phyloP scores from a whole-genome alignment of 139 green algal species.

The Trebouxia sp. region DNA sequence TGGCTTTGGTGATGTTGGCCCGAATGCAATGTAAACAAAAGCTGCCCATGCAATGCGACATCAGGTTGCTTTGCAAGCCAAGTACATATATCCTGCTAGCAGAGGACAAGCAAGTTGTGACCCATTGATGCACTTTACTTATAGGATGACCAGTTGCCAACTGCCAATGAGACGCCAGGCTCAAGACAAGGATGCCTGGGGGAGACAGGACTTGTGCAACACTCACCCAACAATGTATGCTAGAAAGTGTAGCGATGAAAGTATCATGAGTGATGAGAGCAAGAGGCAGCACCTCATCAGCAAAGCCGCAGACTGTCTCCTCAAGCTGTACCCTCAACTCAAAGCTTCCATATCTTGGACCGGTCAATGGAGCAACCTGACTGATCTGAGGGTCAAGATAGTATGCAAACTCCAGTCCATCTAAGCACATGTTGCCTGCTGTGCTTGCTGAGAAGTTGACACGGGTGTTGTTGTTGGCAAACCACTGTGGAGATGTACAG shows the following conservation, averaged over 20 bases:
- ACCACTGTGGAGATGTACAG: not conserved
- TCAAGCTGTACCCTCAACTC: slow-evolving; percentile 22
- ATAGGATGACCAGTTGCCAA: too few relatives aligned
- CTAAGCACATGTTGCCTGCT: not conserved
- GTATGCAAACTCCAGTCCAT: not conserved
- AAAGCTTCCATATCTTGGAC: slow-evolving; percentile 39
- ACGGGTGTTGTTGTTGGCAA: not conserved
- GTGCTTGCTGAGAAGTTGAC: not conserved
- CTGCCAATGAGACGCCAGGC: too few relatives aligned
- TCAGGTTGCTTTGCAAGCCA: too few relatives aligned
- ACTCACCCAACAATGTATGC: not conserved
- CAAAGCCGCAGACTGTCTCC: slow-evolving; percentile 4
- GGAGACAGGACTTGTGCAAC: too few relatives aligned
- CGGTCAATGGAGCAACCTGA: not conserved
- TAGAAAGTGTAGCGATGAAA: not conserved
- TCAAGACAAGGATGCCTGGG: too few relatives aligned
- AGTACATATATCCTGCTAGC: too few relatives aligned
- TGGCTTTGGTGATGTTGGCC: not conserved
- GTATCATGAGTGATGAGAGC: not conserved
- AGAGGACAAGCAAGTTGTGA: not conserved
- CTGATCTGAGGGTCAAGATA: slow-evolving; percentile 9
- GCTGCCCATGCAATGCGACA: too few relatives aligned
- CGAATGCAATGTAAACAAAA: too few relatives aligned
- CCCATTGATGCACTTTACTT: too few relatives aligned
- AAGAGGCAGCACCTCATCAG: not conserved